Evolutionary conservation across 2,329 filamentous ascomycete species (phyloP), one percentile per base, ranked within the genome.

Genomic region (Paraphoma chrysanthemicola): DNA sequence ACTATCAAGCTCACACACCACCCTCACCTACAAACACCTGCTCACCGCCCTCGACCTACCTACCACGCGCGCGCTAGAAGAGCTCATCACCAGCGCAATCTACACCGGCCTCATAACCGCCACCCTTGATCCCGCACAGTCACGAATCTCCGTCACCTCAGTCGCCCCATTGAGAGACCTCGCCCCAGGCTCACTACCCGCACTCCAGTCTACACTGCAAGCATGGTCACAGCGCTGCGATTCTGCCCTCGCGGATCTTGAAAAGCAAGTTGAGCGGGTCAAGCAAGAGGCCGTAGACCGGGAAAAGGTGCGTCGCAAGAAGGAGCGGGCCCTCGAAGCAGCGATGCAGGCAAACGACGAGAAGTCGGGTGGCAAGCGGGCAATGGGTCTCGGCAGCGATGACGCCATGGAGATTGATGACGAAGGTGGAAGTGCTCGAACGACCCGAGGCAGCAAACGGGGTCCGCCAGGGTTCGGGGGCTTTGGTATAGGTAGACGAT

Each of bases 81-180:
- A 90, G 63, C 86, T 97, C 57, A 88, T 98, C 65, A 95, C 94
- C 66, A 88, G 88, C 38, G 90, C 93, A 67, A 90, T 97, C 72
- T 98, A 97, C 80, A 88, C 90, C 6, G 91, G 90, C 41, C 86
- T 99, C 2, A 80, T 99, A 47, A 85, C 86, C 39, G 94, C 90
- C 6, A 93, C 91, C 41, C 88, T 99, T 53, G 91, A 97, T 72
- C 92, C 93, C 4, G 86, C 86, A 55, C 84, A 89, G 53, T 86
- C 89, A 33, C 84, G 85, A 57, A 90, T 98, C 18, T 86, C 89
- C 71, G 88, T 98, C 51, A 89, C 88, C 48, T 89, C 90, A 58
- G 88, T 97, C 31, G 88, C 93, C 0, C 90, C 95, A 0, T 86
- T 97, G 1, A 92, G 95, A 17, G 95, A 99, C 74, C 86, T 97